Base-by-base conservation (phyloP, 2,329 filamentous ascomycete species). In the Lasiodiplodia hormozganensis region DNA sequence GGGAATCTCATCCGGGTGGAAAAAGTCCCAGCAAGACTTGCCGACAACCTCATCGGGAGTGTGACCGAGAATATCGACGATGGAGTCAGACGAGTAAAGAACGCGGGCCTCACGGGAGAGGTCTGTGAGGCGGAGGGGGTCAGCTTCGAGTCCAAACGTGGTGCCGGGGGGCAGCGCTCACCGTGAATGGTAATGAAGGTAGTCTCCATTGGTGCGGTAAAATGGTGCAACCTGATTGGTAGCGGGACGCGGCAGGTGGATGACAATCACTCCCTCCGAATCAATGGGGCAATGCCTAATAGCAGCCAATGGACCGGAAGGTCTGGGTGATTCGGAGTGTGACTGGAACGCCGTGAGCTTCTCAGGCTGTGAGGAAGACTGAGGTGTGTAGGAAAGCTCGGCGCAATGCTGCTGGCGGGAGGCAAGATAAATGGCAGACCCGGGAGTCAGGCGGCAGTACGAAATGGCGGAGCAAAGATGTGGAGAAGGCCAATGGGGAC, bases 181-280 rank as follows among this genome's bases (percentile, higher is more conserved):
- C 93, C 93, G 78, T 96, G 93, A 77, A 96, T 96, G 73, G 92
- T 94, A 82, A 96, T 96, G 82, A 96, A 96, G 38, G 93, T 96
- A 73, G 91, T 91, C 81, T 94, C 92, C 92, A 93, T 92, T 71
- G 76, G 78, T 60, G 34, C 10, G 12, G 49, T 10, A 23, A 31
- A 16, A 8, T 52, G 60, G 47, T 14, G 14, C 4, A 36, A 49
- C 31, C 18, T 56, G 51, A 31, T 40, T 28, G 62, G 40, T 18
- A n/a, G 58, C 40, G 23, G 36, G n/a, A 28, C 7, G 43, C 7
- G 25, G 60, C 18, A 38, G 52, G 65, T 34, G 38, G 54, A 40
- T 31, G 21, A 56, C 54, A 60, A 25, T 53, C 23, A 53, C n/a
- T 40, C n/a, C 36, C 65, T 62, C 57, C 65, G 65, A 62, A 68